Percentiles rank a stretch among this genome's conserved stretches.
Conservation (phyloP, 2,329 filamentous ascomycete species). For the Beauveria sp. region DNA sequence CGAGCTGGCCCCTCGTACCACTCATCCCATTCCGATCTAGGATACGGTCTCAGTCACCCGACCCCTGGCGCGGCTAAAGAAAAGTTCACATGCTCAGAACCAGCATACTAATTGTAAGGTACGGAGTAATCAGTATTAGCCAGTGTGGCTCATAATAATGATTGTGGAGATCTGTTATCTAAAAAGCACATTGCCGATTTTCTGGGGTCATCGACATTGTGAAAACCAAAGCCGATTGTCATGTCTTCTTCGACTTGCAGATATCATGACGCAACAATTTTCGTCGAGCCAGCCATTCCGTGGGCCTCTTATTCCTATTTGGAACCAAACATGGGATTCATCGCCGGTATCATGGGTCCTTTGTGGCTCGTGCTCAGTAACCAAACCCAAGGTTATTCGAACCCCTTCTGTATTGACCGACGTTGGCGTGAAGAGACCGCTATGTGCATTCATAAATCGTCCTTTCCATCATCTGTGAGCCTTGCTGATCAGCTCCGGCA, state of each 20-base stretch:
- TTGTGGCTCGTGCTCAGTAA: not conserved
- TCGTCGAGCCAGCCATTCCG: too few relatives aligned
- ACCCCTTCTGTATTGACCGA: constrained; percentile 61
- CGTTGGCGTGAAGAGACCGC: constrained; percentile 67
- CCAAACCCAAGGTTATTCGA: not conserved
- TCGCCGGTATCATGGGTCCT: too few relatives aligned
- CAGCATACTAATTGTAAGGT: not conserved
- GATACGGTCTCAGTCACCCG: not conserved
- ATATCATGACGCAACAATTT: not conserved
- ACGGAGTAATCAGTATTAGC: not conserved
- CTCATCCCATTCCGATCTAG: not conserved
- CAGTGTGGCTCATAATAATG: constrained; percentile 4
- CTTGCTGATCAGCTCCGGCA: constrained; percentile 59
- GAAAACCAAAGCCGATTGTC: not conserved
- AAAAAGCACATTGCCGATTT: too few relatives aligned
- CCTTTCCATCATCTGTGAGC: constrained; percentile 44
- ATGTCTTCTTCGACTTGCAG: not conserved
- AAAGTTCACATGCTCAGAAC: not conserved
- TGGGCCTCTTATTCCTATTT: too few relatives aligned
- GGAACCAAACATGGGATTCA: too few relatives aligned
- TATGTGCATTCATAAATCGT: constrained; percentile 48
- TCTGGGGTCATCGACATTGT: too few relatives aligned
- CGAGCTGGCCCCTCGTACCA: not conserved
- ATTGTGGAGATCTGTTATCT: too few relatives aligned
- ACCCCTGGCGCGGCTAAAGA: not conserved